phyloP scores from a whole-genome alignment of 805 yeast genomes.

The Candida sphagnicola region DNA sequence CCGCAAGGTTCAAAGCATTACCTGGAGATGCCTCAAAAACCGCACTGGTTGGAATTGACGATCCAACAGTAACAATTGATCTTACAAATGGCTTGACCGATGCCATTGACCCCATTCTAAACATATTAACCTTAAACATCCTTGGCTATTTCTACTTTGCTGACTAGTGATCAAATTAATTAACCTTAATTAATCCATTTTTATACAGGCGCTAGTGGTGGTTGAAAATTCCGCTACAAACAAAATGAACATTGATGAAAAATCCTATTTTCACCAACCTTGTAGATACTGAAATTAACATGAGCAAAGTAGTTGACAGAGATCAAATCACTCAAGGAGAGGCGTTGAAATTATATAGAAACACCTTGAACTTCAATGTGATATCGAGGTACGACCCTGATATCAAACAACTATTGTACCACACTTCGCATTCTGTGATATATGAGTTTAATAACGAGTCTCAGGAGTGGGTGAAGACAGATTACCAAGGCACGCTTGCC shows the following conservation, averaged over 20 bases:
- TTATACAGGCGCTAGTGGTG: too few species aligned
- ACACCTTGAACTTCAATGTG: constrained; percentile 70
- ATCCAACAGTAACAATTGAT: constrained; percentile 42
- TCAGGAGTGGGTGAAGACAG: constrained; percentile 69
- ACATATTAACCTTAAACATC: background rate
- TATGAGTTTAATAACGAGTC: constrained; percentile 55
- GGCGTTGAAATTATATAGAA: constrained; percentile 59
- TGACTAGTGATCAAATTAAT: too few species aligned
- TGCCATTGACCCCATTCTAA: background rate
- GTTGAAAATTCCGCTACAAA: too few species aligned
- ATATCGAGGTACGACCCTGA: constrained; percentile 73
- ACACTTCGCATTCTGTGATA: constrained; percentile 69
- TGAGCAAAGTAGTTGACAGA: background rate
- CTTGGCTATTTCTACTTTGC: background rate
- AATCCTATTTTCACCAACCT: too few species aligned
- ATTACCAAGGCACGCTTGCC: constrained; percentile 67
- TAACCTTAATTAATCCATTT: too few species aligned
- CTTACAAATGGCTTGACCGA: background rate
- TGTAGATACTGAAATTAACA: too few species aligned
- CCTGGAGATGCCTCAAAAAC: constrained; percentile 65
- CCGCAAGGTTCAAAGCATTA: constrained; percentile 52
- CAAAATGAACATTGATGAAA: too few species aligned
- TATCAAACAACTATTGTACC: constrained; percentile 61
- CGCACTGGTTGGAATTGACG: constrained; percentile 53
- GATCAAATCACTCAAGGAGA: constrained; percentile 39